phyloP scores from a whole-genome alignment of 805 yeast species.

The Candida awuae region DNA sequence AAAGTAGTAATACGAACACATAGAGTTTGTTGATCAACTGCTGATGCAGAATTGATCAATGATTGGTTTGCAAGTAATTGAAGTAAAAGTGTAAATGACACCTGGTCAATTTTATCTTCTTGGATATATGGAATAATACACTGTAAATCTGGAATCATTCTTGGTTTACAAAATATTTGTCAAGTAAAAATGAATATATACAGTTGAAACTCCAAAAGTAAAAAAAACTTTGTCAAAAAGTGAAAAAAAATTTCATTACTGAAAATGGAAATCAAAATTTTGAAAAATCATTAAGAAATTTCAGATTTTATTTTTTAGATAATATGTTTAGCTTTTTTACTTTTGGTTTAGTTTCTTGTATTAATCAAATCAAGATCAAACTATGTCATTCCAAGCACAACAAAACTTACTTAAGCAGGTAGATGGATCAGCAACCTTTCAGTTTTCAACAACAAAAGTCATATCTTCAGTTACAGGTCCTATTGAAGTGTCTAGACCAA shows the following conservation, averaged over 20 bases:
- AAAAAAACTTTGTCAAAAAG: neutral
- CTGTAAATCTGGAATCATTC: slow-evolving; percentile 13
- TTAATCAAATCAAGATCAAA: neutral
- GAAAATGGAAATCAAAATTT: neutral
- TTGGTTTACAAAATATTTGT: neutral
- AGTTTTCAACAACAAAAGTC: slow-evolving; percentile 45
- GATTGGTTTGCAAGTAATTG: slow-evolving; percentile 21
- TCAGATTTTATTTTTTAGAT: neutral
- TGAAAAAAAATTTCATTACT: slow-evolving; percentile 1
- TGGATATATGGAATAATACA: slow-evolving; percentile 23
- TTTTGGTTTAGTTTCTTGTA: neutral
- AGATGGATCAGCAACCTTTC: slow-evolving; percentile 71
- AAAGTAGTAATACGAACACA: slow-evolving; percentile 38
- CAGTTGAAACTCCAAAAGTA: no score
- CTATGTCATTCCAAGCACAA: slow-evolving; percentile 7
- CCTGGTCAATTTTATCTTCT: slow-evolving; percentile 18
- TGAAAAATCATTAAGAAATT: neutral
- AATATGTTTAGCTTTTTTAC: neutral
- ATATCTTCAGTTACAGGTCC: slow-evolving; percentile 86
- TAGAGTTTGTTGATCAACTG: slow-evolving; percentile 43
- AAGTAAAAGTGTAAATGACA: slow-evolving; percentile 20
- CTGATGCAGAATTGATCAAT: slow-evolving; percentile 35
- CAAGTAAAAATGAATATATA: no score
- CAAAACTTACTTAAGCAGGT: slow-evolving; percentile 41
- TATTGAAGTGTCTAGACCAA: slow-evolving; percentile 60